A percentile compares a stretch with the other conserved stretches of the same genome.
These are phyloP conservation scores for Scheffersomyces ergatensis DNA, from an alignment of 805 yeast species.

Conservation along the genomic window DNA sequence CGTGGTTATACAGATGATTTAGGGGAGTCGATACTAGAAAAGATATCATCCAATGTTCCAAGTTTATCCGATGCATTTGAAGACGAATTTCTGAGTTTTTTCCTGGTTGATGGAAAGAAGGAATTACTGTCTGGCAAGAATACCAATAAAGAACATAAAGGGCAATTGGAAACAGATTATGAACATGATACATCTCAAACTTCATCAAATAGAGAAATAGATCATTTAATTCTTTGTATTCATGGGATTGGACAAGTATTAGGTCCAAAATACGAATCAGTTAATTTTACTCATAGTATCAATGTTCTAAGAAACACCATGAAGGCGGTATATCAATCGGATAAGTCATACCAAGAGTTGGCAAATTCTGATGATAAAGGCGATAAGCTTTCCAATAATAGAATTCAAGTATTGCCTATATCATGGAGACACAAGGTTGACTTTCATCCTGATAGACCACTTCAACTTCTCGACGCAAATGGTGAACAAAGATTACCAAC, in stretches of 20 bases:
- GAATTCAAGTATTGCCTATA: slow-evolving; percentile 83
- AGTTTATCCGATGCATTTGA: slow-evolving; percentile 30
- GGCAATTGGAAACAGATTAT: slow-evolving; percentile 45
- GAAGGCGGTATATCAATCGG: slow-evolving; percentile 46
- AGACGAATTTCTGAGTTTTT: slow-evolving; percentile 19
- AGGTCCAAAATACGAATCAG: slow-evolving; percentile 73
- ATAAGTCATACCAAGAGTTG: slow-evolving; percentile 35
- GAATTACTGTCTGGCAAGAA: slow-evolving; percentile 18
- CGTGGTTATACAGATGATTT: slow-evolving; percentile 48
- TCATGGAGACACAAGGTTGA: slow-evolving; percentile 84
- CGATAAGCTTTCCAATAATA: slow-evolving; percentile 41
- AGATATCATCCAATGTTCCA: slow-evolving; percentile 28
- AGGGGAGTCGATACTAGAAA: slow-evolving; percentile 27
- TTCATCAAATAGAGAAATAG: slow-evolving; percentile 36
- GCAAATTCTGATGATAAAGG: slow-evolving; percentile 25
- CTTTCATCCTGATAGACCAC: slow-evolving; percentile 49
- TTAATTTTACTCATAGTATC: slow-evolving; percentile 84
- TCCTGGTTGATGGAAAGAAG: slow-evolving; percentile 4
- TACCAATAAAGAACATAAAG: slow-evolving; percentile 7
- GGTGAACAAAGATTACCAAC: slow-evolving; percentile 54
- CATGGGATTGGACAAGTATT: slow-evolving; percentile 95
- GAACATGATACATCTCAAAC: slow-evolving; percentile 28
- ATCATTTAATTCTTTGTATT: slow-evolving; percentile 77
- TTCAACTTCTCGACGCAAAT: slow-evolving; percentile 27
- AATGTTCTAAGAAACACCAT: slow-evolving; percentile 61